Evolutionary conservation across 371 early-diverging fungal genomes (phyloP).

Genomic region (Saksenaea vasiformis): DNA sequence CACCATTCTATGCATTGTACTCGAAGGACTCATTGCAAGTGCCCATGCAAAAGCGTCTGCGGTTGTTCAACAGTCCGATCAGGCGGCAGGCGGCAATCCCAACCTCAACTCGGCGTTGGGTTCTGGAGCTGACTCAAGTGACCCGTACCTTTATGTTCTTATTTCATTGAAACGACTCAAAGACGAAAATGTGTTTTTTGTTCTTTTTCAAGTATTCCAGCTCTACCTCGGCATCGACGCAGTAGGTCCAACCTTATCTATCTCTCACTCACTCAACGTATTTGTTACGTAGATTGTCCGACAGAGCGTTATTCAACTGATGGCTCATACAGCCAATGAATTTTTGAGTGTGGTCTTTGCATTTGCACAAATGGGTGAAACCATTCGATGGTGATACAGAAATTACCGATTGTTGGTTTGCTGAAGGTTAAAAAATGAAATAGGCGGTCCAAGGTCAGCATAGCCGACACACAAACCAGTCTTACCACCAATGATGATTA

Average conservation of each 20-base stretch:
- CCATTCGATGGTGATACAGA: conserved; percentile 39
- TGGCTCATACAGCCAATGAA: conserved; percentile 39
- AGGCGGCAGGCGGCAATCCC: conserved; percentile 5
- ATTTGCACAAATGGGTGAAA: conserved; percentile 43
- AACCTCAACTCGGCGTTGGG: conserved; percentile 17
- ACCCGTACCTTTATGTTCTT: conserved; percentile 18
- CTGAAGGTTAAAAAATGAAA: background rate
- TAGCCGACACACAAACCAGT: conserved; percentile 17
- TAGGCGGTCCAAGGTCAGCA: conserved; percentile 20
- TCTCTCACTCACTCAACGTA: background rate
- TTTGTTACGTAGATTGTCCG: conserved; percentile 47
- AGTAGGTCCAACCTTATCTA: conserved; percentile 25
- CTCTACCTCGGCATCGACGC: conserved; percentile 49
- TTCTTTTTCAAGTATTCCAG: conserved; percentile 47
- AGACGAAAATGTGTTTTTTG: conserved; percentile 53
- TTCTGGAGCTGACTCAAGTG: conserved; percentile 4
- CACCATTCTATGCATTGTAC: conserved; percentile 39
- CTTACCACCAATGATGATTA: conserved; percentile 15
- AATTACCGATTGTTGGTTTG: background rate
- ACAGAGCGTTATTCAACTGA: conserved; percentile 51
- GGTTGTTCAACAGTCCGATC: conserved; percentile 18
- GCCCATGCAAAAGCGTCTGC: conserved; percentile 28
- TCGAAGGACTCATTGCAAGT: conserved; percentile 38
- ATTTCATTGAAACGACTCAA: conserved; percentile 35
- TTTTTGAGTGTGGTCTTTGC: conserved; percentile 40